Base-by-base conservation (phyloP, 2,329 filamentous ascomycete species). In the Trichoderma breve region DNA sequence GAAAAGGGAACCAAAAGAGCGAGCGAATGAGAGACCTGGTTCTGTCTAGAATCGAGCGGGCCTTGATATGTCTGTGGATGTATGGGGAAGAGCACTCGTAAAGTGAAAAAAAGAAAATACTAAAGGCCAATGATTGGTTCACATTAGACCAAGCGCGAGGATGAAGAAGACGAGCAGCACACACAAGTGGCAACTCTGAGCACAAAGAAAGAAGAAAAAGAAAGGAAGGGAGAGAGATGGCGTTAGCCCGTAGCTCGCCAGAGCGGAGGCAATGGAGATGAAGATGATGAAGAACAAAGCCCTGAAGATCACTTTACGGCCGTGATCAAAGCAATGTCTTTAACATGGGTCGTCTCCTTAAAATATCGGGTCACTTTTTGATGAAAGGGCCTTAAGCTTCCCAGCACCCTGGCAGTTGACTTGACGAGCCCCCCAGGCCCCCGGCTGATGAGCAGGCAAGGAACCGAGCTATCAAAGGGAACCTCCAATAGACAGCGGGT, bases 331-430 rank as follows among this genome's bases (percentile, higher is more conserved):
- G 55, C 66, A 39, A 61, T 60, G 39, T 62, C 39, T 70, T 62
- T 51, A 43, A 62, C 66, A 62, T 61, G 66, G 66, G 66, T 61
- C 39, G 9, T 69, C 66, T 70, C 66, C 57, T 70, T 70, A 70
- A 61, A 47, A 60, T 26, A 53, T 70, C 65, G 55, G 65, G 65
- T 68, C 65, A 47, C 65, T 32, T 51, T 58, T 61, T 70, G 66
- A 53, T 70, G 66, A 70, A 61, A 61, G 57, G 66, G 39, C 39
- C 55, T 24, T 36, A 3, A 51, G n/a, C 28, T 18, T 63, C 47
- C 51, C 30, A 36, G 66, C 28, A 61, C 24, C 57, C 66, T 62
- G 57, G 57, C 57, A 53, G 57, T 47, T 60, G 66, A 30, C 66
- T 26, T 47, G 66, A 58, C 66, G 36, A 51, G 66, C 6, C 30